Percentiles rank a stretch among this genome's conserved stretches.
These are phyloP conservation scores for Sclerotinia subarctica DNA, from an alignment of 2,329 filamentous ascomycete genomes.

Conservation along the genomic window DNA sequence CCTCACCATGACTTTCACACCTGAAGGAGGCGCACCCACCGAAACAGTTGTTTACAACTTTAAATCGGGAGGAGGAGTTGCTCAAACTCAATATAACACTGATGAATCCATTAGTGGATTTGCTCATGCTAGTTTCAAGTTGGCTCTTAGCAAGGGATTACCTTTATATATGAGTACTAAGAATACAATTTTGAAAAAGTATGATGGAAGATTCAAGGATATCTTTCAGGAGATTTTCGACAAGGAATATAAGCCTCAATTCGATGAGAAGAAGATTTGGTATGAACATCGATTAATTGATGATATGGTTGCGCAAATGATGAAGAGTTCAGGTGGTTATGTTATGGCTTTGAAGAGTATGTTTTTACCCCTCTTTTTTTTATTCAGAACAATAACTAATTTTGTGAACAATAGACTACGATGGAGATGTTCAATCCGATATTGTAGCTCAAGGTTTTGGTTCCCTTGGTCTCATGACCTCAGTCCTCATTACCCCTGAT, in stretches of 20 bases:
- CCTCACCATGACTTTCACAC: conserved; percentile 92
- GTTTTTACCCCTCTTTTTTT: conserved; percentile 38
- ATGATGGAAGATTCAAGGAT: conserved; percentile 98
- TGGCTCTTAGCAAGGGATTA: conserved; percentile 79
- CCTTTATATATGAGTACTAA: conserved; percentile 99
- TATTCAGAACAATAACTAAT: conserved; percentile 16
- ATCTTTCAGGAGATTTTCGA: conserved; percentile 99
- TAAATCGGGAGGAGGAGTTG: conserved; percentile 79
- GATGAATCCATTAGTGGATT: conserved; percentile 93
- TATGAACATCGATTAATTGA: conserved; percentile 99
- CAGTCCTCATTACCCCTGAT: conserved; percentile 92
- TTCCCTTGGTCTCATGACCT: conserved; percentile 97
- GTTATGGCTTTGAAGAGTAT: conserved; percentile 97
- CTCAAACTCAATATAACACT: conserved; percentile 98
- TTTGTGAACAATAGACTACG: conserved; percentile 68
- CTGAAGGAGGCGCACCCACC: conserved; percentile 75
- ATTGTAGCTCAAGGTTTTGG: conserved; percentile 98
- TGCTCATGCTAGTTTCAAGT: conserved; percentile 94
- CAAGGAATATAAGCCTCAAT: conserved; percentile 77
- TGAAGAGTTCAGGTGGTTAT: conserved; percentile 96
- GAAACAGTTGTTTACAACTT: conserved; percentile 89
- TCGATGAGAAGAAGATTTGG: conserved; percentile 92
- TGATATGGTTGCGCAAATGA: conserved; percentile 99
- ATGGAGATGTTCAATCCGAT: conserved; percentile 97
- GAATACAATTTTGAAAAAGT: conserved; percentile 99